Evolutionary conservation across 768 basidiomycete genomes (phyloP), one percentile per base, ranked within the genome.

Genomic region (Psilocybe subaeruginosa): DNA sequence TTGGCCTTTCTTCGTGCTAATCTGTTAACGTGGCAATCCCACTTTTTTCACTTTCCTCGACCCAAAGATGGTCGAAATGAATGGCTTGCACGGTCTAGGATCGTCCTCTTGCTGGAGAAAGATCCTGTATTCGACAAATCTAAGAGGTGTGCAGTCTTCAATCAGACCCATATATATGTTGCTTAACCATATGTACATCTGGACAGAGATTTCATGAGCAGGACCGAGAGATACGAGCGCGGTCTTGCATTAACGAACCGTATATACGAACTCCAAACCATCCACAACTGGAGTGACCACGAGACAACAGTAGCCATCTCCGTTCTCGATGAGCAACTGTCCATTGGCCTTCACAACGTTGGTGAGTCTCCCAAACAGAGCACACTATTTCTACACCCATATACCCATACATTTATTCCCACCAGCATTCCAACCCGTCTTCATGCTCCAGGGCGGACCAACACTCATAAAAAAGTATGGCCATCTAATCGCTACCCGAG

Each of bases 351-450:
- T 29, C 73, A 76, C 60, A 71, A 72, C 56, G 46, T 76, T 19
- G 81, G 82, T 81, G 62, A 3, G 79, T 8, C 54, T 7, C 47
- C 19, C 4, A 11, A 61, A 14, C n/a, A 3, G 3, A 8, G n/a
- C 11, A 12, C n/a, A 17, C 11, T 31, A 2, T 23, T 29, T 31
- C 12, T 41, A 8, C 16, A 52, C 23, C 23, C 23, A 27, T 14
- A 47, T 11, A 16, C 17, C 29, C 16, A 3, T 2, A 16, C 35
- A 29, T 77, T n/a, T 46, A 37, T 23, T 4, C 17, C 39, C 3
- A 47, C 39, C 27, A 84, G 83, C 89, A 0, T 93, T 93, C 66
- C 81, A 85, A 54, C 90, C 91, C 2, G 86, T 92, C 11, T 81
- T 92, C 56, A 65, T 77, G 53, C 79, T 83, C 1, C 90, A 92